Base-by-base conservation (phyloP, 176 grass and related monocot species). In the sorghum (Sorghum bicolor) region DNA sequence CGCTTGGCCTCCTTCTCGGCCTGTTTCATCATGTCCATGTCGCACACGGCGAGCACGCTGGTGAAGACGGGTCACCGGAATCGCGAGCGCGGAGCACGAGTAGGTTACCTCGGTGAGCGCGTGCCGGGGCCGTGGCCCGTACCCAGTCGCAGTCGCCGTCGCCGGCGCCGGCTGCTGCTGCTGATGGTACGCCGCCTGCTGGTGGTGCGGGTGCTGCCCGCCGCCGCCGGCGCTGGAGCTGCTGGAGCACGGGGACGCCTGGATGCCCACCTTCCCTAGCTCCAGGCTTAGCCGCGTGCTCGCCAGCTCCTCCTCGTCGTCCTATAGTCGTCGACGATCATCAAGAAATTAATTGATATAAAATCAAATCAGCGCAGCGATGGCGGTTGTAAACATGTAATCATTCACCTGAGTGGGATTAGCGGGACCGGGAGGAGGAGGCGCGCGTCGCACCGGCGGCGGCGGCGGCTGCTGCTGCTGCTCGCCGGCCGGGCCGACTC, bases 1-100 rank as follows among this genome's bases (percentile, higher is more conserved):
- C 90, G 88, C 82, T 91, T 97, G 19, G 92, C 90, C 84, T 93
- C 95, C 83, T 87, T 97, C 88, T 97, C 92, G 8, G 84, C 86
- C 95, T 94, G 37, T n/a, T n/a, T n/a, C n/a, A n/a, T 58, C 52
- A 24, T 1, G 17, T 5, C 17, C 20, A 6, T 17, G 16, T 19
- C 15, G 36, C 8, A 2, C 7, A 38, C 16, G 24, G n/a, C n/a
- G n/a, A n/a, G n/a, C 26, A 32, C 11, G 37, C 22, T 8, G 64
- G 44, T 48, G 19, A 64, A 31, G 50, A 33, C 26, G 16, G 44
- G 50, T 28, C 7, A 52, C 40, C 39, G 26, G 22, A 5, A 85
- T 73, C 32, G 17, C 39, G 15, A 15, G 9, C 3, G n/a, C 24
- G 31, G 24, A 5, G 2, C 22, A 55, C 48, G 10, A 38, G 1